Evolutionary conservation across 2,329 filamentous ascomycete genomes (phyloP).

Genomic region (Hymenoscyphus infarciens): DNA sequence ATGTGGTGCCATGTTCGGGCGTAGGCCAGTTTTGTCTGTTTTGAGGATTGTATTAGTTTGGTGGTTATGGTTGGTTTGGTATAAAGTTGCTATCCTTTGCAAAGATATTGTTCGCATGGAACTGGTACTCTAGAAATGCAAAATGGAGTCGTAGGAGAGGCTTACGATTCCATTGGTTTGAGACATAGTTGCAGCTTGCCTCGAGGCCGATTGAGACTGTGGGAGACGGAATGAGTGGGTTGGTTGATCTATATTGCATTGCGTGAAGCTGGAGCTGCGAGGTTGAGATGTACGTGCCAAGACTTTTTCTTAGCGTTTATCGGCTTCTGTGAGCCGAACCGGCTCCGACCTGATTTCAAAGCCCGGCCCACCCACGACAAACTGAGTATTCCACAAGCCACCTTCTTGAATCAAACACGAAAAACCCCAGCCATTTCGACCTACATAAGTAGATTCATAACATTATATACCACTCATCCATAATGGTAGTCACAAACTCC

Average conservation of each 20-base stretch:
- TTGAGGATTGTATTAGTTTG: constrained; percentile 12
- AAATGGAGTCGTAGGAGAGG: constrained; percentile 10
- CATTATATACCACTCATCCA: constrained; percentile 5
- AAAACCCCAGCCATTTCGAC: not conserved
- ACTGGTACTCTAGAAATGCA: not conserved
- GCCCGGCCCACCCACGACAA: not conserved
- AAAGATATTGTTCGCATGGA: not conserved
- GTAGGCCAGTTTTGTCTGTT: constrained; percentile 90
- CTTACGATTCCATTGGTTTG: constrained; percentile 73
- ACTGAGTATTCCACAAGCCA: not conserved
- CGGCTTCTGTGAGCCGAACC: not conserved
- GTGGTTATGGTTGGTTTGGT: constrained; percentile 4
- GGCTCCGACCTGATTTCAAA: constrained; percentile 3
- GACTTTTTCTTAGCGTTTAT: constrained; percentile 1
- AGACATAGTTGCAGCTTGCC: constrained; percentile 56
- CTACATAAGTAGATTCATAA: not conserved
- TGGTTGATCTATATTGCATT: constrained; percentile 11
- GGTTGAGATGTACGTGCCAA: constrained; percentile 9
- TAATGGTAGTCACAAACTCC: constrained; percentile 35
- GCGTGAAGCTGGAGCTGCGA: constrained; percentile 8
- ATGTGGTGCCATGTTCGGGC: constrained; percentile 89
- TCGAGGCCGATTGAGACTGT: constrained; percentile 25
- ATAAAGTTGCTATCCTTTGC: not conserved
- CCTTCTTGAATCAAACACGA: not conserved
- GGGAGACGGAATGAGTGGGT: constrained; percentile 7